Conservation (phyloP, 345 rosid genomes). For the Psidium friedrichsthalianum region DNA sequence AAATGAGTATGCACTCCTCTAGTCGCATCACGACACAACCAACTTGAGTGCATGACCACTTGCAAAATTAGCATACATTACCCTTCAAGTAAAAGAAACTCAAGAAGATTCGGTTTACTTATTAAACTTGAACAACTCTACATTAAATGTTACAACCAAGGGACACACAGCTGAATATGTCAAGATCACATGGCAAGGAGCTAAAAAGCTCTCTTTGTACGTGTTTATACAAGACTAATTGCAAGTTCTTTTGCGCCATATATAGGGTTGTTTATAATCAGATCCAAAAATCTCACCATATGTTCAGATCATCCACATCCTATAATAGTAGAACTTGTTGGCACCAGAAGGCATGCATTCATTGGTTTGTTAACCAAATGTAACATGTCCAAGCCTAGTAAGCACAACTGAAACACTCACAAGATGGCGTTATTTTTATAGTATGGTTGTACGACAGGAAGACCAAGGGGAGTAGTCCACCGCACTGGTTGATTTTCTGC, state of each 20-base stretch:
- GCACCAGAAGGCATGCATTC: not conserved
- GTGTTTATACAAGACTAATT: not conserved
- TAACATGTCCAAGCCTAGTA: not conserved
- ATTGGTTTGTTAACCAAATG: not conserved
- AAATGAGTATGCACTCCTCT: not conserved
- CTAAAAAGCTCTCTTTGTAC: not conserved
- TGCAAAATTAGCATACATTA: not conserved
- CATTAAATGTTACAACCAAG: not conserved
- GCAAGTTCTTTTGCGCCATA: not conserved
- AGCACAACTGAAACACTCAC: constrained; percentile 27
- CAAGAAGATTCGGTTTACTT: not conserved
- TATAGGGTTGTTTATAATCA: not conserved
- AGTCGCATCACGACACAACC: not conserved
- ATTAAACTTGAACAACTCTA: not conserved
- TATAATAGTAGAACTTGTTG: not conserved
- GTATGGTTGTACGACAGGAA: constrained; percentile 96
- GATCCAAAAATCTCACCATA: not conserved
- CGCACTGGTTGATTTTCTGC: constrained; percentile 74
- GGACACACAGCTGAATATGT: not conserved
- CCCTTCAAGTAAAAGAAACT: not conserved
- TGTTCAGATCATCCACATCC: not conserved
- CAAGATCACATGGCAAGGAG: not conserved
- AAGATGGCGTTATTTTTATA: constrained; percentile 60
- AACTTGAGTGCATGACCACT: not conserved
- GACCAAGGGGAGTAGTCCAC: constrained; percentile 96